Evolutionary conservation across 805 yeast species (phyloP).

Genomic region (Wickerhamomyces bisporus): DNA sequence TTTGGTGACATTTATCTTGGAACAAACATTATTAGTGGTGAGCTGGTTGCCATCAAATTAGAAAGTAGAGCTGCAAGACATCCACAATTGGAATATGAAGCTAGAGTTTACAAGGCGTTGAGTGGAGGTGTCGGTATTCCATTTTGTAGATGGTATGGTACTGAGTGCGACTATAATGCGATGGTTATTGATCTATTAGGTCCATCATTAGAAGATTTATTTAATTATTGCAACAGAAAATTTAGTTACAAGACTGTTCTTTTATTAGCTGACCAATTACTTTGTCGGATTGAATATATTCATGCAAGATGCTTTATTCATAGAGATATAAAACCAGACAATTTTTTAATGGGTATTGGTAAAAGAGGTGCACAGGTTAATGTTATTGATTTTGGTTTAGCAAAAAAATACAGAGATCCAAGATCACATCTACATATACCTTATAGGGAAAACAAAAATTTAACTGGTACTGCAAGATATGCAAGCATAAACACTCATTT

Average conservation of each 20-base stretch:
- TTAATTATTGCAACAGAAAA: slow-evolving; percentile 92
- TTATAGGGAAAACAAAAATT: slow-evolving; percentile 90
- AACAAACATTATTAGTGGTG: slow-evolving; percentile 91
- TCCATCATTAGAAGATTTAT: slow-evolving; percentile 90
- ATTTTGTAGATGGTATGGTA: slow-evolving; percentile 94
- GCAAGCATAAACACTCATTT: slow-evolving; percentile 93
- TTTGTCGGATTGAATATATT: slow-evolving; percentile 90
- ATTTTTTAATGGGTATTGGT: slow-evolving; percentile 82
- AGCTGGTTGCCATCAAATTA: slow-evolving; percentile 94
- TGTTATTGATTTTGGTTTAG: slow-evolving; percentile 92
- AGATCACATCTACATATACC: slow-evolving; percentile 93
- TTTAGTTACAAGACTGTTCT: slow-evolving; percentile 91
- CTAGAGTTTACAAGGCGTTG: slow-evolving; percentile 88
- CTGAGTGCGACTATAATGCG: slow-evolving; percentile 94
- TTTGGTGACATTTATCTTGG: slow-evolving; percentile 96
- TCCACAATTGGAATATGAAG: slow-evolving; percentile 96
- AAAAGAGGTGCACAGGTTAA: slow-evolving; percentile 94
- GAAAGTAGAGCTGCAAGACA: slow-evolving; percentile 89
- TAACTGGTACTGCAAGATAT: slow-evolving; percentile 97
- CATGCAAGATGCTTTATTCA: slow-evolving; percentile 96
- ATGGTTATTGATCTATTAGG: slow-evolving; percentile 96
- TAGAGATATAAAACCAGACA: slow-evolving; percentile 95
- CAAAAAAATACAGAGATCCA: slow-evolving; percentile 93
- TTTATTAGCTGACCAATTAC: slow-evolving; percentile 87
- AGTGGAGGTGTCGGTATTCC: slow-evolving; percentile 98